Evolutionary conservation across 768 basidiomycete species (phyloP).

Genomic region (Kwoniella sp.): DNA sequence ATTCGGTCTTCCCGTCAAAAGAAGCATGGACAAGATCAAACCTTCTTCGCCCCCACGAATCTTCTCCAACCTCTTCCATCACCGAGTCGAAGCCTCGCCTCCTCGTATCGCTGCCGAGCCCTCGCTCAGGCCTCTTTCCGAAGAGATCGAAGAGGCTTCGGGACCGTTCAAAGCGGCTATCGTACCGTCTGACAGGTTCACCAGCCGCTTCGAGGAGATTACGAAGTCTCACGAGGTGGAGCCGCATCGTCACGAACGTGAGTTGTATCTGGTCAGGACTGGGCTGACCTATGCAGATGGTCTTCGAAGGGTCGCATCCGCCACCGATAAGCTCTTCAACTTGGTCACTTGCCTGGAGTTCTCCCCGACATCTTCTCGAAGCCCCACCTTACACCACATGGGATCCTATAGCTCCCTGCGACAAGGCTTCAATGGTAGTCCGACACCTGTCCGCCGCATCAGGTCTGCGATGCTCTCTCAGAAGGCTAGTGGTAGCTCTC

Average conservation of each 20-base stretch:
- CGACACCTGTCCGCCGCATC: slow-evolving; percentile 47
- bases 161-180: not conserved
- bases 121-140: slow-evolving; percentile 32
- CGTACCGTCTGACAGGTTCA: slow-evolving; percentile 13
- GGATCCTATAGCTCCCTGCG: slow-evolving; percentile 31
- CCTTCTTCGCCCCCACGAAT: slow-evolving; percentile 12
- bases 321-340: slow-evolving; percentile 44
- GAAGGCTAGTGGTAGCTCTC: slow-evolving; percentile 31
- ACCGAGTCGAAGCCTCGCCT: slow-evolving; percentile 6
- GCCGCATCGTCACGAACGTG: not conserved
- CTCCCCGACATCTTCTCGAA: slow-evolving; percentile 24
- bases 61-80: not conserved
- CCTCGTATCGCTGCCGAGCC: slow-evolving; percentile 15
- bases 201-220: slow-evolving; percentile 17
- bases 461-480: slow-evolving; percentile 35
- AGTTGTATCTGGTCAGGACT: not conserved
- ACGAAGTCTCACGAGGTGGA: not conserved
- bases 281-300: slow-evolving; percentile 21
- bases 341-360: slow-evolving; percentile 38
- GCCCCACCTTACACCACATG: slow-evolving; percentile 23
- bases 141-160: slow-evolving; percentile 32
- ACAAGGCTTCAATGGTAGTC: slow-evolving; percentile 33
- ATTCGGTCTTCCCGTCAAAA: slow-evolving; percentile 38
- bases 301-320: slow-evolving; percentile 39
- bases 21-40: slow-evolving; percentile 24